A percentile compares a stretch with the other conserved stretches of the same genome.
These are phyloP conservation scores for Kondoa subrosea DNA, from an alignment of 768 basidiomycete genomes.

Conservation along the genomic window DNA sequence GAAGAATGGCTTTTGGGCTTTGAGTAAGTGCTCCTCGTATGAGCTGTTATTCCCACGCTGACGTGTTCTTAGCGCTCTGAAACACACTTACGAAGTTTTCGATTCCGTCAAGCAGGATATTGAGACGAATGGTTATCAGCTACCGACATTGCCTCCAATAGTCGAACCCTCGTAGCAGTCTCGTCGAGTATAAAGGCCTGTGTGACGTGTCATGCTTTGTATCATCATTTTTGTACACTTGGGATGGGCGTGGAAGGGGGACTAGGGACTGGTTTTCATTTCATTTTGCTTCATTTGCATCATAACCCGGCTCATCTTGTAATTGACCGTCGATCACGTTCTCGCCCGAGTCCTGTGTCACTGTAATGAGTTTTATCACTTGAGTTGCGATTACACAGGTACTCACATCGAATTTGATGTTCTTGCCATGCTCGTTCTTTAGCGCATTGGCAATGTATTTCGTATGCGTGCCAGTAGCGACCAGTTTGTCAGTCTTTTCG, in stretches of 20 bases:
- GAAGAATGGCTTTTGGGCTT: conserved; percentile 3
- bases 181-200: no score
- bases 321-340: conserved; percentile 1
- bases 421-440: background rate
- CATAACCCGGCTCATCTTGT: background rate
- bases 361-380: background rate
- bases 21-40: conserved; percentile 41
- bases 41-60: background rate
- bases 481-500: background rate
- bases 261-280: no score
- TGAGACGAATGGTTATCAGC: background rate
- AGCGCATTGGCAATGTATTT: conserved; percentile 2
- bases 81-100: background rate
- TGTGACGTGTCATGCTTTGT: no score
- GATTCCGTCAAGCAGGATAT: background rate
- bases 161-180: no score
- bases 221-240: no score
- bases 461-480: conserved; percentile 6
- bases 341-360: background rate
- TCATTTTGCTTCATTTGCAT: background rate
- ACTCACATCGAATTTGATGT: conserved; percentile 1
- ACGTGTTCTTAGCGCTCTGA: background rate
- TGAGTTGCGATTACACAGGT: background rate
- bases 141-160: background rate
- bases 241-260: no score